Evolutionary conservation across 2,329 filamentous ascomycete genomes (phyloP), one percentile per base, ranked within the genome.

Genomic region (Aaosphaeria arxii): DNA sequence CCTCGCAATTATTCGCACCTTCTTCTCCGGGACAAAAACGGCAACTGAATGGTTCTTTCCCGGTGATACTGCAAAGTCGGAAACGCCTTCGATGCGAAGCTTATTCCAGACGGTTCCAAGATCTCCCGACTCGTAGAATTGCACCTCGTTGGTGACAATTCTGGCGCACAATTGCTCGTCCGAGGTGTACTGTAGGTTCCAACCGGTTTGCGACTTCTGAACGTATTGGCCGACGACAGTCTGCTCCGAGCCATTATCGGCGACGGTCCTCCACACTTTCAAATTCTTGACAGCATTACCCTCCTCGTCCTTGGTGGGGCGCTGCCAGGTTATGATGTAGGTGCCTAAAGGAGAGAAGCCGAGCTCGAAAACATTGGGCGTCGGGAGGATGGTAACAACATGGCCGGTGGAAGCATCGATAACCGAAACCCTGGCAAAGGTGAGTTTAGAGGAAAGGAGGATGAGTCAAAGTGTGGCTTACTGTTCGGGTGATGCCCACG

Each of bases 291-390:
- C 86, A 41, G 94, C 91, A 71, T 96, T 90, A 48, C 94, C 94
- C 51, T 88, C 86, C 66, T 92, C 92, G 65, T 97, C 92, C 77
- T 97, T 97, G 57, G 83, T 81, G 6, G 91, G 88, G 33, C 94
- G 86, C 77, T 99, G 92, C 91, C 91, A 97, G 46, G 94, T 97
- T 69, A 95, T 96, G 68, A 97, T 78, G 73, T 89, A 99, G 49
- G 89, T 94, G 52, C 94, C 94, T 47, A 85, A 80, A 5, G 92
- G 94, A 29, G 94, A 99, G 75, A 99, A 99, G 56, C 87, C 89
- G 51, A 99, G 78, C 71, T 99, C 94, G 76, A 89, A 96, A 56
- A 97, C 91, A 67, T 95, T 92, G 50, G 86, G 76, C 40, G 91
- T 83, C 50, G 86, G 81, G 43, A 99, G 81, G 33, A 81, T 85